Conservation (phyloP, 768 basidiomycete genomes). For the Saitozyma podzolica region DNA sequence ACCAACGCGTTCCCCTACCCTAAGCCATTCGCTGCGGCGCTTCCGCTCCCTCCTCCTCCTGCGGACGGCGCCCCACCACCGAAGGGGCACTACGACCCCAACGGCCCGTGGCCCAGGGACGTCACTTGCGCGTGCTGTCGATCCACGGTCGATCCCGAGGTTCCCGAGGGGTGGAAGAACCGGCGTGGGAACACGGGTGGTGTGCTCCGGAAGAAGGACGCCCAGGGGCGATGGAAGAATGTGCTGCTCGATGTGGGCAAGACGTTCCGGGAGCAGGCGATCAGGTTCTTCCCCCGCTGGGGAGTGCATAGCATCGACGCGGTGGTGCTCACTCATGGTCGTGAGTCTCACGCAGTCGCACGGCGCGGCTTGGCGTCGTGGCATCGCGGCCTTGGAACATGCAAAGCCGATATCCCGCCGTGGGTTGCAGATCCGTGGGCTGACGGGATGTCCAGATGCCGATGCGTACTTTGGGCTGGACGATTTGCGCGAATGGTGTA, state of each 20-base stretch:
- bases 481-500: constrained; percentile 66
- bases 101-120: constrained; percentile 34
- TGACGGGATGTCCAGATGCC: constrained; percentile 29
- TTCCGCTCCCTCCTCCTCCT: constrained; percentile 56
- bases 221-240: constrained; percentile 65
- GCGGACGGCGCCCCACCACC: constrained; percentile 60
- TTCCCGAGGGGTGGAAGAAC: constrained; percentile 75
- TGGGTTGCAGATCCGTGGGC: background rate
- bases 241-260: constrained; percentile 83
- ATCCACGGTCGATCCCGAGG: constrained; percentile 54
- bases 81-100: constrained; percentile 30
- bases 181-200: constrained; percentile 79
- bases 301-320: constrained; percentile 70
- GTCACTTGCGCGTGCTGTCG: constrained; percentile 56
- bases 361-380: background rate
- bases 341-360: constrained; percentile 49
- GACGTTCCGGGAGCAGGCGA: constrained; percentile 61
- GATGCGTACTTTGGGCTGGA: constrained; percentile 85
- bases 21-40: constrained; percentile 15
- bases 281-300: constrained; percentile 63
- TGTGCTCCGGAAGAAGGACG: constrained; percentile 58
- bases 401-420: background rate
- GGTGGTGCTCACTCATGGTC: constrained; percentile 81
- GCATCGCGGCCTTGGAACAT: background rate
- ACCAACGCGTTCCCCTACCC: constrained; percentile 58